Conservation (phyloP, 768 basidiomycete species). For the Pulveroboletus frians region DNA sequence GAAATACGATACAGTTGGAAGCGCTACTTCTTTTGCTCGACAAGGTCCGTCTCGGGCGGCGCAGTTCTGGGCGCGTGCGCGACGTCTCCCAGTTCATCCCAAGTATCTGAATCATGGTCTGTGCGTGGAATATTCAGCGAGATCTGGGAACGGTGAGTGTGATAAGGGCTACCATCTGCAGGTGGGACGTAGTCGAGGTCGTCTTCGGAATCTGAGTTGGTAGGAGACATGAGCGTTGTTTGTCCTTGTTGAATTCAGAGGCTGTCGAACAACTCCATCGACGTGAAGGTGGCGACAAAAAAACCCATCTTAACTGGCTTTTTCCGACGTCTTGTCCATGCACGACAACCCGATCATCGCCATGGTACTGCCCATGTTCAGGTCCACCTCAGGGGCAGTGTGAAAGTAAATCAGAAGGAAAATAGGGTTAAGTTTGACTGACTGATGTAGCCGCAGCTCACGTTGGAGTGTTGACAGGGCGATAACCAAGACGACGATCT, state of each 20-base stretch:
- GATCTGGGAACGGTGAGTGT: not conserved
- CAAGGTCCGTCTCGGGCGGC: constrained; percentile 31
- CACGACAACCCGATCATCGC: too few species aligned
- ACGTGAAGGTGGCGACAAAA: too few species aligned
- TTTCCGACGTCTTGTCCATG: too few species aligned
- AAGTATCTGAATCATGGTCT: constrained; percentile 35
- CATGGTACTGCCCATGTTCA: too few species aligned
- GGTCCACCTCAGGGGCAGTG: too few species aligned
- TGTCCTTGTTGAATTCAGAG: constrained; percentile 25
- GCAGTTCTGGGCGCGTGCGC: constrained; percentile 21
- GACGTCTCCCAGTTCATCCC: constrained; percentile 35
- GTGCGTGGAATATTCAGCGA: not conserved
- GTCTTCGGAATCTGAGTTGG: constrained; percentile 56
- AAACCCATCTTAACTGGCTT: too few species aligned
- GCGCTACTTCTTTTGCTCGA: constrained; percentile 42
- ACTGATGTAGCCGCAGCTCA: too few species aligned
- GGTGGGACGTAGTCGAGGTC: constrained; percentile 60
- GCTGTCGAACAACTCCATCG: constrained; percentile 8
- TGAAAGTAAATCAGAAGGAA: too few species aligned
- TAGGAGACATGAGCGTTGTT: constrained; percentile 21
- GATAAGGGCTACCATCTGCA: constrained; percentile 30
- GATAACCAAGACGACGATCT: too few species aligned
- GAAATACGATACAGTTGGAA: not conserved
- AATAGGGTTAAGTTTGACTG: too few species aligned
- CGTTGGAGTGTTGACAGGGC: too few species aligned